These are phyloP conservation scores for Erythrophleum ivorense DNA, from an alignment of 331 rosid genomes.

Conservation along the genomic window DNA sequence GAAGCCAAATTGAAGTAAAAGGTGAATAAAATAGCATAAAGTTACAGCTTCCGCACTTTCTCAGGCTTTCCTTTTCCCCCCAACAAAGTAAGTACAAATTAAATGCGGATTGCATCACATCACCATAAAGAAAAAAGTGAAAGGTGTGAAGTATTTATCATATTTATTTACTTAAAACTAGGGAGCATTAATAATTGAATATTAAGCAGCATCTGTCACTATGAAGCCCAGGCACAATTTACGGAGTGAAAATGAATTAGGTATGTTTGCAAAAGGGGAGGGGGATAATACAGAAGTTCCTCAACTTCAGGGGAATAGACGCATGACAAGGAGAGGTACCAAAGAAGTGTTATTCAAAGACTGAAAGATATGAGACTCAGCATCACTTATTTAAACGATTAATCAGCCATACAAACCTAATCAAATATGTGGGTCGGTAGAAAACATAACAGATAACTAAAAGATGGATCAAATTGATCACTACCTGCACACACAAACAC, in stretches of 20 bases:
- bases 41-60: constrained; percentile 1
- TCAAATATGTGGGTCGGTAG: background rate
- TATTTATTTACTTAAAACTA: background rate
- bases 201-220: background rate
- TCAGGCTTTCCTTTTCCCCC: background rate
- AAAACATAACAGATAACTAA: background rate
- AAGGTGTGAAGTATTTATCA: constrained; percentile 2
- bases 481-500: background rate
- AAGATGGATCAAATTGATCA: constrained; percentile 14
- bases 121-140: constrained; percentile 3
- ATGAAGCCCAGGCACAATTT: background rate
- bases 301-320: background rate
- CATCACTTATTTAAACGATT: constrained; percentile 5
- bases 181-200: background rate
- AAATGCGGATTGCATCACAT: background rate
- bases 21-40: constrained; percentile 13
- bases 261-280: background rate
- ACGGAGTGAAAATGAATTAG: background rate
- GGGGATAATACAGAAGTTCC: background rate
- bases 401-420: background rate
- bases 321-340: constrained; percentile 22
- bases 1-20: constrained; percentile 25
- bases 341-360: background rate
- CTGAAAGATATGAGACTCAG: background rate
- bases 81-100: background rate